Evolutionary conservation across 2,329 filamentous ascomycete genomes (phyloP).

Genomic region (Shiraia sp.): DNA sequence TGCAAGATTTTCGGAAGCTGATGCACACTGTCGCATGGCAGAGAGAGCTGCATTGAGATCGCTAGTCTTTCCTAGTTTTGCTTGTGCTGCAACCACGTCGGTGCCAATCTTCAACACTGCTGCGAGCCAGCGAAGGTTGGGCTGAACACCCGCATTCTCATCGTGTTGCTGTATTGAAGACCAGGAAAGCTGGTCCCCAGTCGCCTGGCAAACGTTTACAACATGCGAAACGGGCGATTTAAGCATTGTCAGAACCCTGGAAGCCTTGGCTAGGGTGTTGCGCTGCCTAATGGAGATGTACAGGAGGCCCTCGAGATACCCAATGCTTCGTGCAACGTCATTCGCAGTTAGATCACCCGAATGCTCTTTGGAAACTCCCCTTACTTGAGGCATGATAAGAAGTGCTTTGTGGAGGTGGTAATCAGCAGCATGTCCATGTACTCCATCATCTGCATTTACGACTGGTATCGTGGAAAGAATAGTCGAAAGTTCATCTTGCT

Average conservation of each 20-base stretch:
- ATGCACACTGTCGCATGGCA: slow-evolving; percentile 30
- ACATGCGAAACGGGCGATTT: slow-evolving; percentile 44
- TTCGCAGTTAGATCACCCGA: slow-evolving; percentile 82
- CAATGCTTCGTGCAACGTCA: slow-evolving; percentile 77
- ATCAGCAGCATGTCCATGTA: slow-evolving; percentile 52
- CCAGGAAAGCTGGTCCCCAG: slow-evolving; percentile 17
- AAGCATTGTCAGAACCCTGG: slow-evolving; percentile 42
- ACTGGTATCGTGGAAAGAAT: slow-evolving; percentile 64
- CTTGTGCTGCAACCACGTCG: slow-evolving; percentile 68
- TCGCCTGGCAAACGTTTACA: slow-evolving; percentile 28
- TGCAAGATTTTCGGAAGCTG: slow-evolving; percentile 17
- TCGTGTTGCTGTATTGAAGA: slow-evolving; percentile 14
- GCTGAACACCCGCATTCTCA: slow-evolving; percentile 14
- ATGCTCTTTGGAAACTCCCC: slow-evolving; percentile 71
- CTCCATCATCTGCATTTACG: slow-evolving; percentile 31
- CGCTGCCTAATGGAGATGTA: slow-evolving; percentile 67
- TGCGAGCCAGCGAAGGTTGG: slow-evolving; percentile 62
- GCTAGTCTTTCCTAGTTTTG: slow-evolving; percentile 60
- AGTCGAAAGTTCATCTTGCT: slow-evolving; percentile 71
- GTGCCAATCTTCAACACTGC: slow-evolving; percentile 67
- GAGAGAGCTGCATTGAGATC: slow-evolving; percentile 30
- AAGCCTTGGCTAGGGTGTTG: slow-evolving; percentile 41
- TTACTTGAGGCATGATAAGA: slow-evolving; percentile 70
- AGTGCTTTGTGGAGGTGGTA: slow-evolving; percentile 80
- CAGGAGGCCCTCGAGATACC: slow-evolving; percentile 85